Base-by-base conservation (phyloP, 2,329 filamentous ascomycete genomes). In the Trichoderma guizhouense region DNA sequence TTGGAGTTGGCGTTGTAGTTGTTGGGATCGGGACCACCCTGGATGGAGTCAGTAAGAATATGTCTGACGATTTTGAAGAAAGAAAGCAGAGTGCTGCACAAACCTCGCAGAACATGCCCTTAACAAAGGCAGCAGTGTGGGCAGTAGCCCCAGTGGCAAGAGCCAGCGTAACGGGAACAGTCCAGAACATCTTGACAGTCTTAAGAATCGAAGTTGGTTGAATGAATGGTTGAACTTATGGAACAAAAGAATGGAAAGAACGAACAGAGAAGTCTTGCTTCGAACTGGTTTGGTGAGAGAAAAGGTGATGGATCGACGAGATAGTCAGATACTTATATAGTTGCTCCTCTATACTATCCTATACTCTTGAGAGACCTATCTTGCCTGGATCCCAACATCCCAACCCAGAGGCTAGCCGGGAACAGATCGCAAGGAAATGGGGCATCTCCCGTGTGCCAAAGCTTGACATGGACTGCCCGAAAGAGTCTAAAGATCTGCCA, bases 1-100 rank as follows among this genome's bases (percentile, higher is more conserved):
- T 83, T 83, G 30, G 76, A 83, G 76, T 86, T 85, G 36, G 71
- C 72, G 70, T 84, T 76, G 58, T 83, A 80, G n/a, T 74, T 73
- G 51, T 60, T 71, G 14, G 75, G 72, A 64, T 78, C 72, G 39
- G 74, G 73, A 32, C 77, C 77, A 51, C 76, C 76, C 74, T 76
- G 26, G 5, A 51, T 9, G 5, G 7, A 51, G 12, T 14, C 5
- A 11, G 24, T 64, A 11, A 63, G 60, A 39, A 65, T 34, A 3
- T 24, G 8, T 18, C 8, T 36, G 9, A 18, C 24, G 15, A 4
- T 15, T 5, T 12, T 28, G 8, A 21, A n/a, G 9, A 24, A 12
- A 15, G 53, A 39, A 24, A 18, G 30, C 9, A 18, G 8, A 15
- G 5, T 8, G 18, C 7, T 68, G 34, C 21, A 70, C 71, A 53